Evolutionary conservation across 1,139 yeast species (phyloP), one percentile per base, ranked within the genome.

Genomic region (Candida pseudocylindracea): DNA sequence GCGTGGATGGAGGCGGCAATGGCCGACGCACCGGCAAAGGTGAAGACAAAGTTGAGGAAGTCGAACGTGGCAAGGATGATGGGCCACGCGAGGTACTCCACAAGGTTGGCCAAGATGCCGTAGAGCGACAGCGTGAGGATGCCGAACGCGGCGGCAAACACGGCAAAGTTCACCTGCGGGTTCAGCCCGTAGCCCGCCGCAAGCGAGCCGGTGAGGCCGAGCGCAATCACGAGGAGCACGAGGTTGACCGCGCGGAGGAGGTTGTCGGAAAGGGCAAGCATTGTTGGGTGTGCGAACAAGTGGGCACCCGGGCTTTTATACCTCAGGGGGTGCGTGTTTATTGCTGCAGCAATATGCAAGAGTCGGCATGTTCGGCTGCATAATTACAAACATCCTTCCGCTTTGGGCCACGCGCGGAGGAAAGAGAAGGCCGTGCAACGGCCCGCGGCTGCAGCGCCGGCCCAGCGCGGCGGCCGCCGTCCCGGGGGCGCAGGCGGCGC

Each of bases 21-120:
- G 34, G 94, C 93, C 36, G 93, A 71, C 42, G 88, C 96, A 43
- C 80, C 96, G 36, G 96, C 72, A 56, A 88, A 80, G 38, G 93
- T 73, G 70, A 88, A 85, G 42, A 85, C 78, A 49, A 73, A 59
- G 67, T 83, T 81, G 55, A 88, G 62, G 57, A 81, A 73, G 64
- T 88, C 98, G 49, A 80, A 58, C 36, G 60, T 45, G 36, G 74
- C 70, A 51, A 80, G 57, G 42, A 83, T 53, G 36, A 79, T 55
- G 43, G 96, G 96, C 75, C 91, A 79, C 33, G 93, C 93, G 41
- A 85, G 63, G 42, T 74, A 70, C 38, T 72, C 72, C 44, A 80
- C 50, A 45, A 85, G 72, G 60, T 69, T 73, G 34, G 95, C 93
- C 36, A 67, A 54, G 25, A 78, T 46, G 39, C 93, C 93, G 51